phyloP scores from a whole-genome alignment of 1,284 basidiomycete genomes.

The Tilletia horrida region DNA sequence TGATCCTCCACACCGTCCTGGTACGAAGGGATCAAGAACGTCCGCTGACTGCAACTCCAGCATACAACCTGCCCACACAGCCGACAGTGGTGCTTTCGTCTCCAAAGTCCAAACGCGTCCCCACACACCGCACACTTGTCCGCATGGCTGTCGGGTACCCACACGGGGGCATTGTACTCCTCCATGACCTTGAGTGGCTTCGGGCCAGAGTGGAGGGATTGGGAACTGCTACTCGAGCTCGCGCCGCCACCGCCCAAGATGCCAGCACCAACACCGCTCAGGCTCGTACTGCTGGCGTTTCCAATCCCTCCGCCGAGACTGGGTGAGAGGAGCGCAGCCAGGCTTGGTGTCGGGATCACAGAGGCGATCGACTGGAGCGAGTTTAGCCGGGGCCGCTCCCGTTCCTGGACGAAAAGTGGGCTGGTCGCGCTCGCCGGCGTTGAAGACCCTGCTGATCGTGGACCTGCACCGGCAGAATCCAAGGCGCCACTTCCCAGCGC shows the following conservation, averaged over 20 bases:
- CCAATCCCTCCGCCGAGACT: slow-evolving; percentile 1
- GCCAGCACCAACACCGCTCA: too few species aligned
- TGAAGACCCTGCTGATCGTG: too few species aligned
- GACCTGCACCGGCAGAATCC: too few species aligned
- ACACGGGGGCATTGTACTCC: slow-evolving; percentile 83
- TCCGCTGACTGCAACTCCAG: slow-evolving; percentile 62
- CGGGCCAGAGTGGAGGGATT: too few species aligned
- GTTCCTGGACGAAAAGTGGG: too few species aligned
- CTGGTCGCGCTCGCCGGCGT: too few species aligned
- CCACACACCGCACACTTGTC: slow-evolving; percentile 79
- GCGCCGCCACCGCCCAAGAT: too few species aligned
- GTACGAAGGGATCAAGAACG: slow-evolving; percentile 45
- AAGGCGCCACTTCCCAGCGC: too few species aligned
- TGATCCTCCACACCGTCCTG: slow-evolving; percentile 41
- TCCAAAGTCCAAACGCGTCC: slow-evolving; percentile 71
- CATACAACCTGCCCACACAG: slow-evolving; percentile 85
- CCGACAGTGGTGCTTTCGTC: slow-evolving; percentile 82
- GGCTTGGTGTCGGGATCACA: background rate
- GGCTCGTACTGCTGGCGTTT: too few species aligned
- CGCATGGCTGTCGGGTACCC: slow-evolving; percentile 81
- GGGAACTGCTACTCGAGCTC: too few species aligned
- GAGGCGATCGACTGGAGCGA: slow-evolving; percentile 16
- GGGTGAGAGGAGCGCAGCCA: background rate
- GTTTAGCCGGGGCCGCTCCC: slow-evolving; percentile 4
- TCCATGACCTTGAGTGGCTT: slow-evolving; percentile 61